Conservation (phyloP, 345 rosid species). For the Hypericum androsaemum region DNA sequence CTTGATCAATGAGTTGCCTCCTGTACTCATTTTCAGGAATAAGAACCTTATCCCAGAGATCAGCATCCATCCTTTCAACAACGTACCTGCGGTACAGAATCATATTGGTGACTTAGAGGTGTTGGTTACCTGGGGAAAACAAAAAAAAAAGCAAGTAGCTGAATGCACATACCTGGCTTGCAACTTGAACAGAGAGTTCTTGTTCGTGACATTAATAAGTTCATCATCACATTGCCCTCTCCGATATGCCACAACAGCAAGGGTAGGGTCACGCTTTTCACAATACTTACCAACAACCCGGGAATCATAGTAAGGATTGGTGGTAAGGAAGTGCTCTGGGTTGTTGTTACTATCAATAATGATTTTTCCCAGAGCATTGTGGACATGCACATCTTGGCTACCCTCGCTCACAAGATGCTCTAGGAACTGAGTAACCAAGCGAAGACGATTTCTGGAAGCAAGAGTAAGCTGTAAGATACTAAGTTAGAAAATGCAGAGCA, state of each 20-base stretch:
- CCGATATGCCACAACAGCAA: constrained; percentile 94
- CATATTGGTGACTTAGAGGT: no score
- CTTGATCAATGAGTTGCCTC: constrained; percentile 95
- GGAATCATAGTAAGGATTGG: constrained; percentile 97
- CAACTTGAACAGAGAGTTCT: constrained; percentile 84
- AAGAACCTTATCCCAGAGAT: constrained; percentile 99
- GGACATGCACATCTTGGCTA: constrained; percentile 98
- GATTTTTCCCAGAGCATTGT: constrained; percentile 98
- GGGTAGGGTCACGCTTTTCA: constrained; percentile 98
- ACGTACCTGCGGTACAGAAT: constrained; percentile 52
- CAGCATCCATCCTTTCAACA: constrained; percentile 97
- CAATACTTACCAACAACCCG: constrained; percentile 97
- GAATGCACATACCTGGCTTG: constrained; percentile 73
- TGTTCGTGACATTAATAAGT: constrained; percentile 93
- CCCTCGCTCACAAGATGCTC: constrained; percentile 99
- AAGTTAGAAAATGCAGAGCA: neutral
- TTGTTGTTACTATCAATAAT: constrained; percentile 98
- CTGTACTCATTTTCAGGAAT: constrained; percentile 70
- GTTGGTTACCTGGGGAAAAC: no score
- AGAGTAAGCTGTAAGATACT: constrained; percentile 16
- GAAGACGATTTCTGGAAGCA: constrained; percentile 83
- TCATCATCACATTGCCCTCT: constrained; percentile 98
- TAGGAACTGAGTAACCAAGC: constrained; percentile 95
- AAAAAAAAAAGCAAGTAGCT: no score
- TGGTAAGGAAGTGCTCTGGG: constrained; percentile 96